These are phyloP conservation scores for Parathielavia appendiculata DNA, from an alignment of 495 filamentous ascomycete genomes.

Conservation along the genomic window DNA sequence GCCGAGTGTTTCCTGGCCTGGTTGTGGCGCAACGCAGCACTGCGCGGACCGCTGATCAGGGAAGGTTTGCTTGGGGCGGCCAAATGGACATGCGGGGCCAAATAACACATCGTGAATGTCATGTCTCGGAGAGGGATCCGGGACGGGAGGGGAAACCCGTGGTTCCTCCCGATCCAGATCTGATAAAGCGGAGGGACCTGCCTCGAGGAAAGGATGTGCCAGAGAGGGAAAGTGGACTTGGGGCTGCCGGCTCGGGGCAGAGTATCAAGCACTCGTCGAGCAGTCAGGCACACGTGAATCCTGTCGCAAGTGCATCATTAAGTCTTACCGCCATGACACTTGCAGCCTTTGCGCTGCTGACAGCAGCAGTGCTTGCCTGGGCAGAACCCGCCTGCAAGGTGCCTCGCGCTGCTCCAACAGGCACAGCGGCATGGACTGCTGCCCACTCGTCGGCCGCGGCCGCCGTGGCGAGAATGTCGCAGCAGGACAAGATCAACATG, in stretches of 20 bases:
- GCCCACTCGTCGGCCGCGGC: slow-evolving; percentile 54
- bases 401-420: slow-evolving; percentile 14
- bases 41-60: background rate
- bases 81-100: background rate
- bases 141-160: background rate
- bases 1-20: slow-evolving; percentile 10
- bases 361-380: slow-evolving; percentile 9
- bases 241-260: no score
- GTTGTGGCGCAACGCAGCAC: background rate
- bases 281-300: background rate
- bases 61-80: no score
- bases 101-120: background rate
- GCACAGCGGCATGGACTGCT: slow-evolving; percentile 40
- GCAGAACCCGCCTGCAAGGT: slow-evolving; percentile 15
- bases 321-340: slow-evolving; percentile 14
- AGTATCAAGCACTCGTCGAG: no score
- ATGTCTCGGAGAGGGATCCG: background rate
- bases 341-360: slow-evolving; percentile 10
- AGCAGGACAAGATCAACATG: slow-evolving; percentile 56
- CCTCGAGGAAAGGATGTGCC: no score
- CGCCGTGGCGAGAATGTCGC: slow-evolving; percentile 51
- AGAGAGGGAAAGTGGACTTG: background rate
- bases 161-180: no score
- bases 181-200: no score
- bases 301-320: no score